Evolutionary conservation across 2,329 filamentous ascomycete species (phyloP).

Genomic region (Nemania sp.): DNA sequence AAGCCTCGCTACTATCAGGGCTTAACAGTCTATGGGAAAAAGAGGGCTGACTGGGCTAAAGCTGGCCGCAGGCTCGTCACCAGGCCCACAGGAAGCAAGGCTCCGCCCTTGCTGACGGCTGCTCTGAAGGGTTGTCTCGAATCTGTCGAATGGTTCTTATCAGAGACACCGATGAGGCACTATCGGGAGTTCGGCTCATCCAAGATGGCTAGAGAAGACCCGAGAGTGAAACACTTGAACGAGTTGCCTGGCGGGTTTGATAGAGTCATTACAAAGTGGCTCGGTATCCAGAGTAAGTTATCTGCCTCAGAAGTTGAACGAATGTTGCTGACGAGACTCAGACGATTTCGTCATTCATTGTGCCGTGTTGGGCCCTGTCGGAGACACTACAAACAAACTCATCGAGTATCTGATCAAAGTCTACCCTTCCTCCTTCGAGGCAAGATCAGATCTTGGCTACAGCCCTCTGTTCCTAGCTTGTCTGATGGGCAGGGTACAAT

Average conservation of each 20-base stretch:
- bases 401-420: conserved; percentile 68
- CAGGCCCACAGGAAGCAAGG: conserved; percentile 46
- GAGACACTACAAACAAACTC: conserved; percentile 52
- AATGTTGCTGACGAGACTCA: conserved; percentile 37
- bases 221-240: conserved; percentile 63
- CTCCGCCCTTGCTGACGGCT: conserved; percentile 64
- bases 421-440: conserved; percentile 64
- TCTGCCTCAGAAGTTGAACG: background rate
- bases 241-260: conserved; percentile 66
- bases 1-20: conserved; percentile 78
- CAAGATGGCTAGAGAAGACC: conserved; percentile 62
- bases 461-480: conserved; percentile 74
- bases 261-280: conserved; percentile 63
- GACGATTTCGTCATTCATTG: conserved; percentile 69
- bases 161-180: conserved; percentile 66
- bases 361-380: conserved; percentile 54
- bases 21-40: conserved; percentile 61
- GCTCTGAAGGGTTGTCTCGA: conserved; percentile 62
- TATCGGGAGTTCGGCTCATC: conserved; percentile 70
- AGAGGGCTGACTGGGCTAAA: conserved; percentile 71
- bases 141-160: conserved; percentile 75
- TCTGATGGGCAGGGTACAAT: conserved; percentile 54
- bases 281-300: conserved; percentile 60
- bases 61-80: conserved; percentile 55
- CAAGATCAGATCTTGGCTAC: conserved; percentile 58